Percentiles rank a stretch among this genome's conserved stretches.
These are phyloP conservation scores for Acanthamoeba polyphaga DNA, from an alignment of 208 protist species.

Conservation along the genomic window DNA sequence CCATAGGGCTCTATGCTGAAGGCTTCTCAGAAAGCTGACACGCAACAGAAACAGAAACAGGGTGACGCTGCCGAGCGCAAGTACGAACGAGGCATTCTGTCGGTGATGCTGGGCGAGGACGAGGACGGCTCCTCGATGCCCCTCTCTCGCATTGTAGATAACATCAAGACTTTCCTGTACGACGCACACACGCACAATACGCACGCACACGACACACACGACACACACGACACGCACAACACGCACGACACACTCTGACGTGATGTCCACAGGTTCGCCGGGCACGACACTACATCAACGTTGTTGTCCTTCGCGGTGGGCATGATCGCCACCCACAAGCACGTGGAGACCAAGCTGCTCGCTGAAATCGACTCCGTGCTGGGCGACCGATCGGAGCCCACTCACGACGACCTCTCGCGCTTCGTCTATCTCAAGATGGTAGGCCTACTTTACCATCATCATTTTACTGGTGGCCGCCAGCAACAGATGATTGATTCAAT, in stretches of 20 bases:
- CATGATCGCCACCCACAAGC: conserved; percentile 44
- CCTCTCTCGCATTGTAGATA: conserved; percentile 31
- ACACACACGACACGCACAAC: too few species aligned
- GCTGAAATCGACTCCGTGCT: conserved; percentile 53
- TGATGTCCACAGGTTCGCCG: conserved; percentile 12
- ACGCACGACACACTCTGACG: background rate
- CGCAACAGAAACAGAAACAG: background rate
- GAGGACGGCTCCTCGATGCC: conserved; percentile 36
- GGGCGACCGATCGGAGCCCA: conserved; percentile 45
- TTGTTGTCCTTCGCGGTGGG: conserved; percentile 52
- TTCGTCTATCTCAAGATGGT: conserved; percentile 73
- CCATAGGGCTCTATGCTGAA: background rate
- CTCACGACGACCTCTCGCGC: conserved; percentile 55
- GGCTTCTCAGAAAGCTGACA: background rate
- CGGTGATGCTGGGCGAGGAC: conserved; percentile 34
- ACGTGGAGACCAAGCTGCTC: conserved; percentile 46
- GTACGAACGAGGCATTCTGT: conserved; percentile 26
- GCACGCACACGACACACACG: background rate
- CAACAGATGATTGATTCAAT: background rate
- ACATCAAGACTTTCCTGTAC: conserved; percentile 77
- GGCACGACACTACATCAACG: conserved; percentile 74
- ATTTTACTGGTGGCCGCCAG: background rate
- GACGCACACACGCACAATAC: background rate
- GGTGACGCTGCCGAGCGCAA: background rate
- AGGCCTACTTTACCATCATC: background rate